These are phyloP conservation scores for Penicillium griseofulvum DNA, from an alignment of 2,329 filamentous ascomycete genomes.

Conservation along the genomic window DNA sequence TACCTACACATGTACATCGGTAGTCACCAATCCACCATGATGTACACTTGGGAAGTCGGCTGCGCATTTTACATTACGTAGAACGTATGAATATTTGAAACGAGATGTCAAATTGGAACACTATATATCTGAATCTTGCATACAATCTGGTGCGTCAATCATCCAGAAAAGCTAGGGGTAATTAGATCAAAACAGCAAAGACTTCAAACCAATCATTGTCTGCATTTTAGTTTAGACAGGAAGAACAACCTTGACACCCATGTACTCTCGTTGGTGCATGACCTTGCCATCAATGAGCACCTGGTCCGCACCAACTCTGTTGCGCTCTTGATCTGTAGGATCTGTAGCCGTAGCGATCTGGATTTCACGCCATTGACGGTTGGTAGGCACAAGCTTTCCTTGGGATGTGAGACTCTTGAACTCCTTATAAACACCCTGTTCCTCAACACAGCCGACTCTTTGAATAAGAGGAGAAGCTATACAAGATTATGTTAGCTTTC, in stretches of 20 bases:
- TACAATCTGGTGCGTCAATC: background rate
- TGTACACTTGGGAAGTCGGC: background rate
- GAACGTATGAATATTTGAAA: background rate
- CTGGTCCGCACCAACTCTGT: conserved; percentile 45
- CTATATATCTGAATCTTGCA: background rate
- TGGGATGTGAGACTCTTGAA: conserved; percentile 45
- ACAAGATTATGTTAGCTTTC: background rate
- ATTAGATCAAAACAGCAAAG: background rate
- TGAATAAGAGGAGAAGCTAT: conserved; percentile 41
- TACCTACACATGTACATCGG: too few species aligned
- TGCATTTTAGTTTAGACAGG: conserved; percentile 35
- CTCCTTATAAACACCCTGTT: conserved; percentile 48
- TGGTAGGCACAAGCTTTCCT: conserved; percentile 47
- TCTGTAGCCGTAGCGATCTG: conserved; percentile 48
- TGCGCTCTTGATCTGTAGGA: conserved; percentile 43
- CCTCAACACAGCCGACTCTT: conserved; percentile 44
- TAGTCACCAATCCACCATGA: background rate
- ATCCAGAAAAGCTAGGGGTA: background rate
- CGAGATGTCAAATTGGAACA: background rate
- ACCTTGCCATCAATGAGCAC: conserved; percentile 46
- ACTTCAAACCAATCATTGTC: background rate
- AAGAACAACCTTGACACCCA: conserved; percentile 48
- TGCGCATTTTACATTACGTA: background rate
- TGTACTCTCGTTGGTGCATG: conserved; percentile 49
- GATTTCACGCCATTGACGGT: conserved; percentile 51